Conservation (phyloP, 192 early-diverging fungal species). For the Backusella westeae region DNA sequence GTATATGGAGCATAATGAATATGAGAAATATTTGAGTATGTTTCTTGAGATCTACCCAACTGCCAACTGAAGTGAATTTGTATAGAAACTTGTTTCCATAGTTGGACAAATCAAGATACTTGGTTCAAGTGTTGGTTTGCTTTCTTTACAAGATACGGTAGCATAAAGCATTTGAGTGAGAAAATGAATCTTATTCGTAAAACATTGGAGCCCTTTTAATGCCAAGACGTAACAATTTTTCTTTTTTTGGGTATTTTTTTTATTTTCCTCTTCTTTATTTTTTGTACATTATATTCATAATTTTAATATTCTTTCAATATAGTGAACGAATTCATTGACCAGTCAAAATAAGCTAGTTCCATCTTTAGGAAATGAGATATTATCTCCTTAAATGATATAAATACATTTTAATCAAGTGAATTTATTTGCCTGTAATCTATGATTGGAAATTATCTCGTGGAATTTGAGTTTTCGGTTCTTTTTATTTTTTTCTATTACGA, state of each 20-base stretch:
- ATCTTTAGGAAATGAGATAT: not conserved
- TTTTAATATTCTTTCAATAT: not conserved
- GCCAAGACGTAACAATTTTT: slow-evolving; percentile 4
- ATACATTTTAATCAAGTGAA: not conserved
- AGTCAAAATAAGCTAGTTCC: not conserved
- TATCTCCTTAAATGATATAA: slow-evolving; percentile 4
- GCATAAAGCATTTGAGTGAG: not conserved
- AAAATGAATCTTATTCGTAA: not conserved
- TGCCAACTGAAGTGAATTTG: not conserved
- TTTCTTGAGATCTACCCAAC: too few relatives aligned
- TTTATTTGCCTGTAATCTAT: not conserved
- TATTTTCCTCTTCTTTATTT: not conserved
- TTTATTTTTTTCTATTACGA: not conserved
- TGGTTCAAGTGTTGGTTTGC: too few relatives aligned
- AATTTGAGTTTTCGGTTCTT: not conserved
- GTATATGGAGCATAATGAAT: not conserved
- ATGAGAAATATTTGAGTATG: not conserved
- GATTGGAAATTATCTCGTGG: not conserved
- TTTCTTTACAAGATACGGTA: not conserved
- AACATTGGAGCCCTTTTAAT: not conserved
- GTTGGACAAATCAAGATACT: not conserved
- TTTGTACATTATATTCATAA: not conserved
- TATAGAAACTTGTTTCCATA: not conserved
- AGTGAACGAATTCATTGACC: not conserved
- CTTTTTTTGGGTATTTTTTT: not conserved